Evolutionary conservation across 2,329 filamentous ascomycete genomes (phyloP).

Genomic region (Phyllosticta citrichinensis): DNA sequence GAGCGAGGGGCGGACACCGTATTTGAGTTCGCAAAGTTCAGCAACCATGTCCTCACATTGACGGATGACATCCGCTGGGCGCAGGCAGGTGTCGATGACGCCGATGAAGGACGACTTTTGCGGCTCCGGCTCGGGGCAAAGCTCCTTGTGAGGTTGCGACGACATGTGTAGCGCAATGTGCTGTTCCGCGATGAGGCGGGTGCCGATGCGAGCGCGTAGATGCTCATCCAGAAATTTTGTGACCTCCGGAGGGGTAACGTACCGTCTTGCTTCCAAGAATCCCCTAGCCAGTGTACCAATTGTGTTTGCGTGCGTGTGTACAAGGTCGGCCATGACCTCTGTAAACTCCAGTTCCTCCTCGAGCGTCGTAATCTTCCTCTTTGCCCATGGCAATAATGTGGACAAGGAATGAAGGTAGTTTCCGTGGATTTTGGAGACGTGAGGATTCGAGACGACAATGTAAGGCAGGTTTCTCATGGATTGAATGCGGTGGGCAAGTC

Average conservation of each 20-base stretch:
- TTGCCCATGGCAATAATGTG: constrained; percentile 75
- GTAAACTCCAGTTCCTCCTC: constrained; percentile 89
- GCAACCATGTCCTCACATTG: constrained; percentile 83
- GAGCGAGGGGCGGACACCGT: constrained; percentile 74
- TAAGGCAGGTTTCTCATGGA: constrained; percentile 88
- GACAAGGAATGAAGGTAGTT: constrained; percentile 93
- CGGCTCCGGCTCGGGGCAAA: constrained; percentile 30
- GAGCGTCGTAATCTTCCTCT: constrained; percentile 60
- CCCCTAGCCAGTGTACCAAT: constrained; percentile 87
- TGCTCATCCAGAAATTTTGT: constrained; percentile 90
- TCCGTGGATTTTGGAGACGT: constrained; percentile 87
- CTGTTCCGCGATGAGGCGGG: constrained; percentile 87
- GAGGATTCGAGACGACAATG: constrained; percentile 96
- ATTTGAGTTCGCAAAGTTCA: constrained; percentile 93
- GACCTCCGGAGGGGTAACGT: constrained; percentile 74
- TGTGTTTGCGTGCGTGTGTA: constrained; percentile 87
- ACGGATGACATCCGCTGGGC: constrained; percentile 71
- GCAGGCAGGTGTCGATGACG: constrained; percentile 84
- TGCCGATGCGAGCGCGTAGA: constrained; percentile 86
- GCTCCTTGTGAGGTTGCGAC: constrained; percentile 59
- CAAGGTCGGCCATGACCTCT: constrained; percentile 86
- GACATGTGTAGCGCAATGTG: constrained; percentile 82
- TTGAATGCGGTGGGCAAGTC: constrained; percentile 87
- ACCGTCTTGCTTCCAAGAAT: constrained; percentile 86
- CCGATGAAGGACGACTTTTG: constrained; percentile 63